A percentile compares a stretch with the other conserved stretches of the same genome.
These are phyloP conservation scores for Talaromyces sp. DNA, from an alignment of 2,329 filamentous ascomycete genomes.

Conservation along the genomic window DNA sequence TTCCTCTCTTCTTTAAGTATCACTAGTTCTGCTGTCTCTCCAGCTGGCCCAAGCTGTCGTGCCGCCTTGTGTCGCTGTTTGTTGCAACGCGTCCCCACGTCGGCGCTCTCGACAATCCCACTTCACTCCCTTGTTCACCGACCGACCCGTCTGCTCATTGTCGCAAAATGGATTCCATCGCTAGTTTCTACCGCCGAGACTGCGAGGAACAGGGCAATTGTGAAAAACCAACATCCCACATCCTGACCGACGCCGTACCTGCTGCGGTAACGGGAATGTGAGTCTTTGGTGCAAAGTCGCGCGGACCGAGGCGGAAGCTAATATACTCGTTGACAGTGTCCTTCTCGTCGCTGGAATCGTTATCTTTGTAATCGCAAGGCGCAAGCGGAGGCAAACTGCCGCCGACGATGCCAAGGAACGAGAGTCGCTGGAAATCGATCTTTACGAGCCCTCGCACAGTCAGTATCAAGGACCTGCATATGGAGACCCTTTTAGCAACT, in stretches of 20 bases:
- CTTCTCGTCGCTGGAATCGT: conserved; percentile 1
- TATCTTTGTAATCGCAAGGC: conserved; percentile 9
- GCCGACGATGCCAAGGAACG: conserved; percentile 10
- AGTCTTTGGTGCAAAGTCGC: not conserved
- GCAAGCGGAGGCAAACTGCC: conserved; percentile 4
- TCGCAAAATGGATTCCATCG: conserved; percentile 4
- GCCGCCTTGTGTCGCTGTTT: not conserved
- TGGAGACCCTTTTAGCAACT: conserved; percentile 7
- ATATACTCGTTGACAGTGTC: conserved; percentile 1
- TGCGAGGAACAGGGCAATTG: conserved; percentile 9
- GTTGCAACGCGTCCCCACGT: not conserved
- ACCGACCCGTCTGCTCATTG: not conserved
- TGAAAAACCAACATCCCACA: conserved; percentile 10
- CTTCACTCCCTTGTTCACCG: not conserved
- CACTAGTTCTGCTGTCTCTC: not conserved
- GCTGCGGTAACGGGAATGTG: conserved; percentile 8
- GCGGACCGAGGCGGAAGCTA: not conserved
- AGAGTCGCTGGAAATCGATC: conserved; percentile 11
- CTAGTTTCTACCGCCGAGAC: conserved; percentile 4
- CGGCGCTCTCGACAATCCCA: not conserved
- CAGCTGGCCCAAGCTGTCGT: not conserved
- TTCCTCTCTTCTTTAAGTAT: not conserved
- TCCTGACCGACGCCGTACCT: conserved; percentile 9
- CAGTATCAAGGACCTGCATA: not conserved
- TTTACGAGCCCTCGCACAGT: conserved; percentile 9